These are phyloP conservation scores for Bothriochloa decipiens DNA, from an alignment of 176 grass and related monocot genomes.

Conservation along the genomic window DNA sequence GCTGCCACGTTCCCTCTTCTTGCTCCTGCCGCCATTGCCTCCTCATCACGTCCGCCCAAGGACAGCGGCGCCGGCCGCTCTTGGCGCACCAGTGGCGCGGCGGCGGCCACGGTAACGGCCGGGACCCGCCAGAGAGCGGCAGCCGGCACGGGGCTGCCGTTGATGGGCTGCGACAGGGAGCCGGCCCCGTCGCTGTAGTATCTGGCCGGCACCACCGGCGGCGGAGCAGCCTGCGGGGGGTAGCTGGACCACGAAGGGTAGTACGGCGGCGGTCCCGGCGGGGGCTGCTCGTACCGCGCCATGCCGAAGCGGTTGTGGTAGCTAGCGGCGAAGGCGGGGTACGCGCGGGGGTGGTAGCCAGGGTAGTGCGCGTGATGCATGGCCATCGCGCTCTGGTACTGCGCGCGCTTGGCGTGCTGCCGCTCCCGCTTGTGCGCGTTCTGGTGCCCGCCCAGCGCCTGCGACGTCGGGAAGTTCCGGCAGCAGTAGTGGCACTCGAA, in stretches of 20 bases:
- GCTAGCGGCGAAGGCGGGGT: constrained; percentile 59
- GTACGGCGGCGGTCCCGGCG: constrained; percentile 41
- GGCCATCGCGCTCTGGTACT: constrained; percentile 86
- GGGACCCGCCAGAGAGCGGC: constrained; percentile 59
- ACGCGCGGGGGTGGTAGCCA: constrained; percentile 31
- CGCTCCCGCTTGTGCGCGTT: constrained; percentile 93
- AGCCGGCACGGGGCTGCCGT: constrained; percentile 61
- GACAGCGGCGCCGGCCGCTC: constrained; percentile 45
- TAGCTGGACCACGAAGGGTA: constrained; percentile 73
- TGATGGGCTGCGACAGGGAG: constrained; percentile 66
- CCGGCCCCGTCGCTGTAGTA: constrained; percentile 56
- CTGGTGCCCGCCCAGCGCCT: constrained; percentile 84
- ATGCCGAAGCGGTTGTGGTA: constrained; percentile 48
- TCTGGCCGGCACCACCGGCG: constrained; percentile 21
- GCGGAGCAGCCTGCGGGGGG: not conserved
- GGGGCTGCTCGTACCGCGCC: constrained; percentile 50
- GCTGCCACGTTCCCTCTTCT: constrained; percentile 29
- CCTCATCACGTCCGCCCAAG: constrained; percentile 40
- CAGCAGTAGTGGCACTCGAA: constrained; percentile 97
- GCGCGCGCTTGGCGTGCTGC: constrained; percentile 77
- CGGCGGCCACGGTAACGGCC: constrained; percentile 10
- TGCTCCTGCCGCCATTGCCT: constrained; percentile 41
- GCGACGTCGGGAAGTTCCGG: constrained; percentile 87
- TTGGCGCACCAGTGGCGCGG: constrained; percentile 24
- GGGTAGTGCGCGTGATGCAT: constrained; percentile 58